phyloP scores from a whole-genome alignment of 208 protist genomes.

The Angomonas desouzai region DNA sequence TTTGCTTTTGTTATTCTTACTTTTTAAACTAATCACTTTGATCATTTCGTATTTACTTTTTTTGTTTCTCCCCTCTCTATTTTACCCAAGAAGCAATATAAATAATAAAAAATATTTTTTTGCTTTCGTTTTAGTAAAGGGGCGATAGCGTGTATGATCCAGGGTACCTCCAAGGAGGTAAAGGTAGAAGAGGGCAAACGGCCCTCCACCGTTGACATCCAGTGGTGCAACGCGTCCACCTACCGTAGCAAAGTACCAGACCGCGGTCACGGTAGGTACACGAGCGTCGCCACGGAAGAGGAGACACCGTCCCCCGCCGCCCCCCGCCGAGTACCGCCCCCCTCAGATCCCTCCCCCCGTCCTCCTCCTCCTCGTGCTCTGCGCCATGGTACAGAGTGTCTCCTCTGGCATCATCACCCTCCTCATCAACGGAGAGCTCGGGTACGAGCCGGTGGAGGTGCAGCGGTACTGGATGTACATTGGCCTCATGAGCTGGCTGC shows the following conservation, averaged over 20 bases:
- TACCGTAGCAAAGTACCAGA: not conserved
- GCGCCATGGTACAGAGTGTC: slow-evolving; percentile 29
- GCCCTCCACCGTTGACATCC: no score
- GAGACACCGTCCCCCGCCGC: not conserved
- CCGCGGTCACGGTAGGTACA: not conserved
- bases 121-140: no score
- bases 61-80: no score
- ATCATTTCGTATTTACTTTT: no score
- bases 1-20: not conserved
- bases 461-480: slow-evolving; percentile 41
- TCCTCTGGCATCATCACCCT: slow-evolving; percentile 24
- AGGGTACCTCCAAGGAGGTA: no score
- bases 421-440: slow-evolving; percentile 30
- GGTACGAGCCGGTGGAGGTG: slow-evolving; percentile 28
- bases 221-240: not conserved
- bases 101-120: no score
- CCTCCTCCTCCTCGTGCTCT: slow-evolving; percentile 27
- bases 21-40: not conserved
- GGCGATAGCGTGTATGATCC: no score
- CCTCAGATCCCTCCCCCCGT: slow-evolving; percentile 24
- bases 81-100: no score
- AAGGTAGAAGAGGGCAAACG: no score
- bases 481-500: slow-evolving; percentile 22
- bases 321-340: not conserved
- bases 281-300: no score